These are phyloP conservation scores for Coemansia sp. DNA, from an alignment of 192 early-diverging fungal genomes.

Conservation along the genomic window DNA sequence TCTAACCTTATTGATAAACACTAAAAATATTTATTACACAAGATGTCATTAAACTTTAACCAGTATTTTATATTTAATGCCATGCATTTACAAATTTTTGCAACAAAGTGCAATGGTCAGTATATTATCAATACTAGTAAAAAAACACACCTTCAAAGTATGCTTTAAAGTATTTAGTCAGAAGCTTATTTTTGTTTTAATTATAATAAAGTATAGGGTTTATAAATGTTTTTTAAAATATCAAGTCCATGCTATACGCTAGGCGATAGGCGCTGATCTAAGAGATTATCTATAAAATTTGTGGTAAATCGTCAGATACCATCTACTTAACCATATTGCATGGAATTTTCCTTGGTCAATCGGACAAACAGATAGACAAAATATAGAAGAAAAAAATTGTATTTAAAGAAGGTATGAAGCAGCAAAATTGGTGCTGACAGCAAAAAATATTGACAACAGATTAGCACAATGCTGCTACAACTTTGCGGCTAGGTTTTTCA, in stretches of 20 bases:
- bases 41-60: not conserved
- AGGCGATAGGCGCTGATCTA: not conserved
- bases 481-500: constrained; percentile 25
- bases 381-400: not conserved
- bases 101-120: not conserved
- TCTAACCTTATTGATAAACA: not conserved
- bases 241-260: not conserved
- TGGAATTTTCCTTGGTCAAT: not conserved
- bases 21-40: not conserved
- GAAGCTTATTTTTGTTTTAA: not conserved
- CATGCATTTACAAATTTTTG: not conserved
- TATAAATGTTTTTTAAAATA: not conserved
- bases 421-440: not conserved
- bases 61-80: not conserved
- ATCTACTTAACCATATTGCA: not conserved
- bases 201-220: not conserved
- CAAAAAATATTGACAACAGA: not conserved
- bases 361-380: not conserved
- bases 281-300: not conserved
- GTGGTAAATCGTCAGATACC: not conserved
- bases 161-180: not conserved
- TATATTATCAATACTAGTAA: not conserved
- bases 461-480: not conserved
- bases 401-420: not conserved
- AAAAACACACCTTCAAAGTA: too few species aligned